A percentile compares a stretch with the other conserved stretches of the same genome.
Conservation (phyloP, 192 early-diverging fungal genomes). For the Powellomyces hirtus region DNA sequence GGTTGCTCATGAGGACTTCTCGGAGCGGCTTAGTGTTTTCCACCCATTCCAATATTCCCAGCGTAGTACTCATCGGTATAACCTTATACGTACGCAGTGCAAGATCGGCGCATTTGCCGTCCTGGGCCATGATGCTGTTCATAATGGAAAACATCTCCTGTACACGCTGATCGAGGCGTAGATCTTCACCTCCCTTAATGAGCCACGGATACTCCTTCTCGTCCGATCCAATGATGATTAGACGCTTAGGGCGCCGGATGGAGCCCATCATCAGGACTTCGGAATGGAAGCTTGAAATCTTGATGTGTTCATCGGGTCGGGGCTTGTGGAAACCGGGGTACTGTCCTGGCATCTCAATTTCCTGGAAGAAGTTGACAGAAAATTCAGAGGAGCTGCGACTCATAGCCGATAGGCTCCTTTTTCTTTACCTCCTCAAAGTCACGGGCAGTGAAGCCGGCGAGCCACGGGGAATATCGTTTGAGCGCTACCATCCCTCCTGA, state of each 20-base stretch:
- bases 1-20: slow-evolving; percentile 55
- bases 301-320: slow-evolving; percentile 49
- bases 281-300: slow-evolving; percentile 63
- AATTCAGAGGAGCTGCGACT: not conserved
- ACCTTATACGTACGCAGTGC: slow-evolving; percentile 67
- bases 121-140: slow-evolving; percentile 63
- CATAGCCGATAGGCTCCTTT: not conserved
- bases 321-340: slow-evolving; percentile 60
- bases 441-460: slow-evolving; percentile 29
- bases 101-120: slow-evolving; percentile 55
- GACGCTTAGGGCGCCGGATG: slow-evolving; percentile 68
- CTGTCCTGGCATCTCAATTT: slow-evolving; percentile 76
- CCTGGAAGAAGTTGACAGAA: slow-evolving; percentile 21
- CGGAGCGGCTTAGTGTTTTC: slow-evolving; percentile 67
- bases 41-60: slow-evolving; percentile 80
- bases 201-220: slow-evolving; percentile 71
- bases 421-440: slow-evolving; percentile 26
- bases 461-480: slow-evolving; percentile 69
- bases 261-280: slow-evolving; percentile 67
- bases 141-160: slow-evolving; percentile 77
- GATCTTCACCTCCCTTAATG: slow-evolving; percentile 84
- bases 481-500: slow-evolving; percentile 42
- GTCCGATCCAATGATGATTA: slow-evolving; percentile 70
- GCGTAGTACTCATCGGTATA: slow-evolving; percentile 46
- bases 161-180: slow-evolving; percentile 75